A percentile compares a stretch with the other conserved stretches of the same genome.
phyloP scores from a whole-genome alignment of 2,329 filamentous ascomycete species.

The Ceratocystis papillata region DNA sequence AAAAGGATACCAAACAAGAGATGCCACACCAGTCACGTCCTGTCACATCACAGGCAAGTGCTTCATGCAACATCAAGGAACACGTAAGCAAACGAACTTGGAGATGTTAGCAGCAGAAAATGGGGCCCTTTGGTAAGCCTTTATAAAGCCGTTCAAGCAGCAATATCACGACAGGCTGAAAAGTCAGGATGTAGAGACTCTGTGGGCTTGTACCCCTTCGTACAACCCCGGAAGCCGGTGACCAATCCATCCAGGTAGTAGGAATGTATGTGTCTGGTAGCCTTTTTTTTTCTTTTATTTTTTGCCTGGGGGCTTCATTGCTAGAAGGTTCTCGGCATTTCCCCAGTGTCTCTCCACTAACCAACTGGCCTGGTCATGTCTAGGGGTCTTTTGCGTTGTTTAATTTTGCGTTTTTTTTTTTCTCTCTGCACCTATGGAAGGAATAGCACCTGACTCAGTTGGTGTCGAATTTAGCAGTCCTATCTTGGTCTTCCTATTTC shows the following conservation, averaged over 20 bases:
- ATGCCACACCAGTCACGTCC: not conserved
- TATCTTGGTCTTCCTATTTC: not conserved
- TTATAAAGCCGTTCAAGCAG: too few species aligned
- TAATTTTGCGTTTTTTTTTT: not conserved
- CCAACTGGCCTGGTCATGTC: not conserved
- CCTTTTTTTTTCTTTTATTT: not conserved
- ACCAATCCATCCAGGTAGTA: not conserved
- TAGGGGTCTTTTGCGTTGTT: constrained; percentile 7
- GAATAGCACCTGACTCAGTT: not conserved
- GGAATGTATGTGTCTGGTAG: not conserved
- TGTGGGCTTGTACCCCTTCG: not conserved
- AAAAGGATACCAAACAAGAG: constrained; percentile 9
- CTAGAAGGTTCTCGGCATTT: not conserved
- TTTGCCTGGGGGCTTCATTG: not conserved
- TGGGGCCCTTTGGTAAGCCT: too few species aligned
- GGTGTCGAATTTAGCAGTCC: not conserved
- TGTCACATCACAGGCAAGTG: not conserved
- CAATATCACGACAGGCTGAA: too few species aligned
- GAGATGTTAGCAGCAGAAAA: too few species aligned
- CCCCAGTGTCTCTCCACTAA: not conserved
- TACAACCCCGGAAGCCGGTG: not conserved
- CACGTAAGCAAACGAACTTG: not conserved
- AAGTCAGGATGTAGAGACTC: not conserved
- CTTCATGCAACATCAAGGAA: not conserved
- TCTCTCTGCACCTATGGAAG: not conserved